Percentiles rank a stretch among this genome's conserved stretches.
Conservation (phyloP, 768 basidiomycete genomes). For the Goffeauzyma gilvescens region DNA sequence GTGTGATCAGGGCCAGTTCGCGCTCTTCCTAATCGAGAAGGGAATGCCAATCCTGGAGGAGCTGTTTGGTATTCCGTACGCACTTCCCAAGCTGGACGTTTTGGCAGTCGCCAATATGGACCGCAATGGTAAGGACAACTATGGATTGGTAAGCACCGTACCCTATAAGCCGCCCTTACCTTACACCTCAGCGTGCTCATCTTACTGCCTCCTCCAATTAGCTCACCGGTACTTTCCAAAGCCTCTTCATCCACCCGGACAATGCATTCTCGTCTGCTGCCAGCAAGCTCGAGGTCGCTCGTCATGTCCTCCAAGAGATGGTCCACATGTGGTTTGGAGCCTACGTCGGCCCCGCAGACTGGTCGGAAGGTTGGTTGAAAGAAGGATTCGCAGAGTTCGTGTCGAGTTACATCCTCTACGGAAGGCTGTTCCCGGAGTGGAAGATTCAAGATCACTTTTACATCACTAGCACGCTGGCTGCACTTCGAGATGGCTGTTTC, state of each 20-base stretch:
- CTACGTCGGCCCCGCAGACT: not conserved
- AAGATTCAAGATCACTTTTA: no score
- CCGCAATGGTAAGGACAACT: not conserved
- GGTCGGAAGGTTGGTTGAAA: not conserved
- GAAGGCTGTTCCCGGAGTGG: no score
- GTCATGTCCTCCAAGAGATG: not conserved
- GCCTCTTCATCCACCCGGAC: no score
- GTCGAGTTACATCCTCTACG: no score
- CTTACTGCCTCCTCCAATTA: no score
- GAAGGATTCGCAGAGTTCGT: slow-evolving; percentile 2
- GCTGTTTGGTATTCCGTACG: not conserved
- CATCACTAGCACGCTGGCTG: no score
- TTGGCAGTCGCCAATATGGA: not conserved
- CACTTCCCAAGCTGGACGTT: slow-evolving; percentile 1
- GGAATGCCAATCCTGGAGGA: slow-evolving; percentile 1
- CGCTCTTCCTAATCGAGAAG: not conserved
- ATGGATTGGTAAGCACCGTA: slow-evolving; percentile 2
- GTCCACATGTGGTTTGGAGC: slow-evolving; percentile 4
- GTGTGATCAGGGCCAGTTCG: not conserved
- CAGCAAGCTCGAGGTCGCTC: no score
- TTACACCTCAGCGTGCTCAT: no score
- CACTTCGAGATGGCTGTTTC: no score
- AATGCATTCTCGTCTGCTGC: no score
- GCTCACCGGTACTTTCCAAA: no score
- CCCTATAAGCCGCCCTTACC: no score